Base-by-base conservation (phyloP, 352 stramenopile genomes). In the Globisporangium nunn region DNA sequence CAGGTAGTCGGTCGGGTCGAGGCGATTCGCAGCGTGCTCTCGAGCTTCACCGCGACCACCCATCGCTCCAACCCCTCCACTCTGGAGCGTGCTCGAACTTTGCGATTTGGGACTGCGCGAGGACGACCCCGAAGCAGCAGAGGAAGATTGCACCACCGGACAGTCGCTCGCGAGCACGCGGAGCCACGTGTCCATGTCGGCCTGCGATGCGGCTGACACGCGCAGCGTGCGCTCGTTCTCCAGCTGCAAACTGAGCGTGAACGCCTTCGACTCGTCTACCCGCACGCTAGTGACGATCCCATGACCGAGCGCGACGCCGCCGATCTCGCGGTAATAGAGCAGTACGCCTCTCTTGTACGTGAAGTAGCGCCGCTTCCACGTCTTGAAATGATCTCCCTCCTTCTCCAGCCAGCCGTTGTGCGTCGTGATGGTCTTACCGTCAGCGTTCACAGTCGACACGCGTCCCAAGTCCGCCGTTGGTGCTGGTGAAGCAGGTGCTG, bases 371-470 rank as follows among this genome's bases (percentile, higher is more conserved):
- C 59, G 63, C 61, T 89, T 92, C 82, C 82, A 92, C 6, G 72
- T 90, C 72, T 86, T 89, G 61, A 89, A 86, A 2, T 65, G 68
- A 35, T 81, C 74, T 0, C 82, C 80, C 69, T 92, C 82, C 53
- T 89, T 90, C 60, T 87, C 72, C 18, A 92, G 67, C 79, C 80
- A 92, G 1, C 82, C 82, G 59, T 72, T 88, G 54, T 80, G 66
- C 12, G 59, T 59, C 31, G 56, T 45, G 11, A 54, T 58, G 1
- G 41, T 41, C 54, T 69, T 71, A 10, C 64, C 58, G 18, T 78
- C 63, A 7, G 57, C 48, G 17, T 52, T 56, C 53, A 45, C 63
- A n/a, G 52, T 50, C 14, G 50, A 63, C 18, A 58, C 57, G n/a
- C 30, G 50, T 3, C 50, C 35, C n/a, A 47, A 23, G 50, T 47